Percentiles rank a stretch among this genome's conserved stretches.
These are phyloP conservation scores for Panaeolus cyanescens DNA, from an alignment of 768 basidiomycete genomes.

Conservation along the genomic window DNA sequence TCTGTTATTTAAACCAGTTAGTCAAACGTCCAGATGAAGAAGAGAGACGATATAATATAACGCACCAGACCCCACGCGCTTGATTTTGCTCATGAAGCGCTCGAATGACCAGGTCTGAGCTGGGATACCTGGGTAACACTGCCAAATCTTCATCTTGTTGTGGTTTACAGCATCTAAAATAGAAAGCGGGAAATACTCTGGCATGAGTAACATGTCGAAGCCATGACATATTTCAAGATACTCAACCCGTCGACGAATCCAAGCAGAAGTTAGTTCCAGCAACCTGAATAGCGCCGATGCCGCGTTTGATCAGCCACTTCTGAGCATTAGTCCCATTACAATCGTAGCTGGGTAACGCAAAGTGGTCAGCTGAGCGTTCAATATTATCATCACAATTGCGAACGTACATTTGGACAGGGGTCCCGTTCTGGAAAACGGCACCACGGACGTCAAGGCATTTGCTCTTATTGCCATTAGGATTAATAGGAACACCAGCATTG, in stretches of 20 bases:
- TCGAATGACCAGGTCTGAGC: conserved; percentile 21
- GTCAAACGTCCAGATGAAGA: conserved; percentile 10
- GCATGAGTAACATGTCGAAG: too few relatives aligned
- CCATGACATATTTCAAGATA: background rate
- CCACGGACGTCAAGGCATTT: conserved; percentile 38
- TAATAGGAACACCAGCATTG: background rate
- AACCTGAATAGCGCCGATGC: conserved; percentile 18
- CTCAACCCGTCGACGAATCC: conserved; percentile 23
- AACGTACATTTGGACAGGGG: conserved; percentile 35
- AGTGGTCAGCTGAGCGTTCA: too few relatives aligned
- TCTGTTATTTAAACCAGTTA: background rate
- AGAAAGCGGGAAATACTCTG: background rate
- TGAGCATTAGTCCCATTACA: conserved; percentile 28
- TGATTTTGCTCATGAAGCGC: background rate
- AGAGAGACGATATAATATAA: background rate
- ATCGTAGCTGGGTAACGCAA: conserved; percentile 18
- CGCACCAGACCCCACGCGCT: background rate
- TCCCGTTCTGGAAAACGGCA: conserved; percentile 29
- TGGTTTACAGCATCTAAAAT: conserved; percentile 14
- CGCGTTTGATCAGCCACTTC: conserved; percentile 22
- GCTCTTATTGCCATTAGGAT: conserved; percentile 24
- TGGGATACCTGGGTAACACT: conserved; percentile 17
- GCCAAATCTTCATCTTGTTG: conserved; percentile 24
- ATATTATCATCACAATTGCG: too few relatives aligned
- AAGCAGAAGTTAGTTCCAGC: conserved; percentile 26